These are phyloP conservation scores for Polychaeton citri DNA, from an alignment of 2,329 filamentous ascomycete genomes.

Conservation along the genomic window DNA sequence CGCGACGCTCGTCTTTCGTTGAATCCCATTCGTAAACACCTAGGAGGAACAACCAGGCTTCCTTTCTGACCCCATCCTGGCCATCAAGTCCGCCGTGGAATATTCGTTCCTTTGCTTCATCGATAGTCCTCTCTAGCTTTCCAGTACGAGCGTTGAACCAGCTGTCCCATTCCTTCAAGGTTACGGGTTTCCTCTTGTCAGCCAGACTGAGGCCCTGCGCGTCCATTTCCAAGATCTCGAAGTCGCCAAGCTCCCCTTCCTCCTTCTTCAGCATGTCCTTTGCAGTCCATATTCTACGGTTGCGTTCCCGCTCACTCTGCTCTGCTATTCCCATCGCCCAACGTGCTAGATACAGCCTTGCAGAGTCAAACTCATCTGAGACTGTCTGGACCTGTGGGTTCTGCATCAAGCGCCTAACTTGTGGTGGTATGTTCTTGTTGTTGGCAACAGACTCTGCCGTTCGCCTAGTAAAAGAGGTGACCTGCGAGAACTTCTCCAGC, in stretches of 20 bases:
- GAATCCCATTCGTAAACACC: conserved; percentile 92
- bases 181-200: conserved; percentile 65
- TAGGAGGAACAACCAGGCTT: conserved; percentile 89
- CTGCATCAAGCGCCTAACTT: conserved; percentile 68
- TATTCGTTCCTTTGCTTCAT: conserved; percentile 93
- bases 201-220: conserved; percentile 58
- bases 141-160: conserved; percentile 74
- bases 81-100: conserved; percentile 87
- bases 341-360: conserved; percentile 79
- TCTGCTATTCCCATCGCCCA: conserved; percentile 99
- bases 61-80: conserved; percentile 85
- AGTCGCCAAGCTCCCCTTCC: conserved; percentile 87
- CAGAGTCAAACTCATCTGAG: conserved; percentile 95
- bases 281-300: conserved; percentile 82
- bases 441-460: conserved; percentile 88
- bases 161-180: conserved; percentile 73
- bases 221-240: conserved; percentile 78
- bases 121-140: conserved; percentile 61
- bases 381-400: conserved; percentile 91
- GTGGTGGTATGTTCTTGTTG: conserved; percentile 79
- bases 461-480: conserved; percentile 86
- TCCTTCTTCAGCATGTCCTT: conserved; percentile 87
- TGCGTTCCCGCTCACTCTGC: conserved; percentile 79
- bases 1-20: conserved; percentile 69
- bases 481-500: conserved; percentile 91